Evolutionary conservation across 164 flowering plant genomes (phyloP).

Genomic region (Vitis rupestris): DNA sequence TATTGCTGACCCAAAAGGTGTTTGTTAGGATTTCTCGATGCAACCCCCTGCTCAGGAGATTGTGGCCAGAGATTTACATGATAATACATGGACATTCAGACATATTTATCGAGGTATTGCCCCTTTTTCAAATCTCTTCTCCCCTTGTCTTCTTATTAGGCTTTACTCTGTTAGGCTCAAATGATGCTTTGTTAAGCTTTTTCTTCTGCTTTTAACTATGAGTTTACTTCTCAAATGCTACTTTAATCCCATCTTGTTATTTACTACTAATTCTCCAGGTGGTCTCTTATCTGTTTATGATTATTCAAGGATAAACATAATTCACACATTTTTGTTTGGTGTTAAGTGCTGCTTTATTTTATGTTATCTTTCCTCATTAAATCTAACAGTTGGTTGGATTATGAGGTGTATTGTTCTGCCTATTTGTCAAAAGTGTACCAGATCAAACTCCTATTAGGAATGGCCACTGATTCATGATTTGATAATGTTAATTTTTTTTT

Average conservation of each 20-base stretch:
- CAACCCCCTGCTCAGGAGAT: conserved; percentile 96
- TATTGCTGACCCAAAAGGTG: conserved; percentile 18
- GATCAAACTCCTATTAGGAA: no score
- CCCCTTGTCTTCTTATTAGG: background rate
- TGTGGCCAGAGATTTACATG: conserved; percentile 84
- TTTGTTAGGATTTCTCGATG: conserved; percentile 77
- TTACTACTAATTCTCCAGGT: no score
- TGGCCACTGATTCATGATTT: no score
- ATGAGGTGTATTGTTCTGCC: background rate
- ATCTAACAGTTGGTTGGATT: background rate
- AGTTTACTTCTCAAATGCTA: no score
- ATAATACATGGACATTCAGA: conserved; percentile 81
- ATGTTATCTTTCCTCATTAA: background rate
- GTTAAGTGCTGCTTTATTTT: background rate
- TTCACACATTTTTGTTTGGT: background rate
- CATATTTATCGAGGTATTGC: conserved; percentile 93
- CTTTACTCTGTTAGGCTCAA: background rate
- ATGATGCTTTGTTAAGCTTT: background rate
- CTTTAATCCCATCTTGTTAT: no score
- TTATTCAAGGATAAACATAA: background rate
- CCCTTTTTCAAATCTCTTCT: background rate
- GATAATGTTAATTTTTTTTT: background rate
- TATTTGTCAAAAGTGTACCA: no score
- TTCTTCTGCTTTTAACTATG: background rate
- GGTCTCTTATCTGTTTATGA: background rate